Base-by-base conservation (phyloP, 805 yeast genomes). In the Debaryomyces castellii region DNA sequence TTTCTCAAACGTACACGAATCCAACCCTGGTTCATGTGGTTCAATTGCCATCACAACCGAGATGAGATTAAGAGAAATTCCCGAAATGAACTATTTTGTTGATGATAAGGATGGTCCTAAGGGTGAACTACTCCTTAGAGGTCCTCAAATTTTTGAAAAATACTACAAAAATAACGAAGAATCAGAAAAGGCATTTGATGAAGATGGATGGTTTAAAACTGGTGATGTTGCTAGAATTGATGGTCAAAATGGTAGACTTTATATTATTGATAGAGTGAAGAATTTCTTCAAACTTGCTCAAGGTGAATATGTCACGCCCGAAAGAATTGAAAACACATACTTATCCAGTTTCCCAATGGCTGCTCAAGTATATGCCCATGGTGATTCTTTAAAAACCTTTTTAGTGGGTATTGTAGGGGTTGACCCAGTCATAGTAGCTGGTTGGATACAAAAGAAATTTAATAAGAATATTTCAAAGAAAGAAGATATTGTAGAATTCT, bases 101-200 rank as follows among this genome's bases (percentile, higher is more conserved):
- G 51, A 51, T 36, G 70, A 69, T 46, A 51, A 53, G 40, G 62
- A 55, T 21, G 67, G 69, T 7, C 66, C 69, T 22, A 50, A 63
- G 27, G 87, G 87, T 33, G 87, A 82, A 62, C 65, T 82, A 39
- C 63, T 81, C 56, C 44, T 82, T 9, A 70, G 83, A 43, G 85
- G 87, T 0, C 78, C 82, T 11, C 81, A 78, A 55, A 67, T 79
- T 27, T 80, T 80, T 64, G 57, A 52, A 39, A 76, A 75, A 12
- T 82, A 82, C 52, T 76, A 64, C 57, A 69, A 77, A 46, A 77
- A 80, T 51, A 60, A 63, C 17, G 67, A 70, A 43, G 83, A 81
- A 28, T 80, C 83, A 0, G 60, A 50, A 8, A 75, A 68, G 28
- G 60, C 74, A 7, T 52, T 80, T 43, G 71, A 73, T 41, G 62